A percentile compares a stretch with the other conserved stretches of the same genome.
Evolutionary conservation across 2,329 filamentous ascomycete species (phyloP).

Genomic region (Epichloe gansuensis): DNA sequence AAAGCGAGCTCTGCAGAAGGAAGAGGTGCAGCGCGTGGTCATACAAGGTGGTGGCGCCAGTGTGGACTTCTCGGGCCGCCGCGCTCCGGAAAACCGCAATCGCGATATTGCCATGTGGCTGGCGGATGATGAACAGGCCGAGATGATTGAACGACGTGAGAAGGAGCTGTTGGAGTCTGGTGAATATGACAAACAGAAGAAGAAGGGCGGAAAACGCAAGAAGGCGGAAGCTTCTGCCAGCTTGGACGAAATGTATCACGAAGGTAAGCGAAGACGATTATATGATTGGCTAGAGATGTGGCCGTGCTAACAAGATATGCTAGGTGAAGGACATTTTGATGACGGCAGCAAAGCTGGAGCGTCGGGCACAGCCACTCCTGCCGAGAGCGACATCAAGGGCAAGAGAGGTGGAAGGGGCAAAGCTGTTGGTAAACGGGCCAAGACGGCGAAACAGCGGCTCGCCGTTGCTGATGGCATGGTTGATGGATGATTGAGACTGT

Average conservation of each 20-base stretch:
- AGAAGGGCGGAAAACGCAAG: slow-evolving; percentile 44
- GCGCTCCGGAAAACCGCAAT: slow-evolving; percentile 78
- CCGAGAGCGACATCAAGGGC: slow-evolving; percentile 40
- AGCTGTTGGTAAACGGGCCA: slow-evolving; percentile 38
- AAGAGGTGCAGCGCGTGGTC: slow-evolving; percentile 95
- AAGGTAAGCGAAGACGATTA: slow-evolving; percentile 53
- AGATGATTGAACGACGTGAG: slow-evolving; percentile 85
- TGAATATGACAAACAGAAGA: slow-evolving; percentile 51
- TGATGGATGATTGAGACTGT: slow-evolving; percentile 12
- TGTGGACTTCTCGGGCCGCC: slow-evolving; percentile 92
- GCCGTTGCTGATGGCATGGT: slow-evolving; percentile 52
- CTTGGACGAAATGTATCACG: slow-evolving; percentile 97
- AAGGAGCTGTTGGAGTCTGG: slow-evolving; percentile 71
- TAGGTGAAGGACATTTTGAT: slow-evolving; percentile 95
- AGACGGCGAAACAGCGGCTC: slow-evolving; percentile 56
- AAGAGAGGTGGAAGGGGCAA: slow-evolving; percentile 47
- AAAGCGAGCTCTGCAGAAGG: slow-evolving; percentile 93
- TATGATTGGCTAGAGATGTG: not conserved
- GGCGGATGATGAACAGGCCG: slow-evolving; percentile 91
- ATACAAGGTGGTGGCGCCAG: slow-evolving; percentile 84
- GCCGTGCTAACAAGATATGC: slow-evolving; percentile 1
- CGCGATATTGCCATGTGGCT: slow-evolving; percentile 99
- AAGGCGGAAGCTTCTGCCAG: slow-evolving; percentile 47
- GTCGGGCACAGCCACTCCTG: slow-evolving; percentile 76
- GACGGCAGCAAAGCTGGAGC: slow-evolving; percentile 57